Evolutionary conservation across 768 basidiomycete species (phyloP).

Genomic region (Agaricus bisporus): DNA sequence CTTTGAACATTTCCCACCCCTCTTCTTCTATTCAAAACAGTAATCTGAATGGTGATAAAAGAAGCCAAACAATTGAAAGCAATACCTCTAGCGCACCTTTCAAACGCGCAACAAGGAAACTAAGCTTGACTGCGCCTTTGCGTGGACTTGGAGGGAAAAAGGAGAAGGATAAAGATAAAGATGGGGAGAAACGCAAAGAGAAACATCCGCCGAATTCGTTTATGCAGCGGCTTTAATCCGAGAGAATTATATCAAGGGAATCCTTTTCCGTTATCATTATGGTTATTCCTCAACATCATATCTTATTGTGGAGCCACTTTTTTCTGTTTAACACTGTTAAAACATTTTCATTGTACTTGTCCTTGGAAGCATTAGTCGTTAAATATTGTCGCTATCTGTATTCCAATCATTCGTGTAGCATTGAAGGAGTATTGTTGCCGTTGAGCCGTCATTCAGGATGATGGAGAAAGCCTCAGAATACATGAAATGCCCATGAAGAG

Average conservation of each 20-base stretch:
- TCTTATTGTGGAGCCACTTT: not conserved
- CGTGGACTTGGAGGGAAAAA: slow-evolving; percentile 46
- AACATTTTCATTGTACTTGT: not conserved
- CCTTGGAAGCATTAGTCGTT: slow-evolving; percentile 2
- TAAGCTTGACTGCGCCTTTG: slow-evolving; percentile 61
- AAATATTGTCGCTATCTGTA: not conserved
- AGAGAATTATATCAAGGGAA: not conserved
- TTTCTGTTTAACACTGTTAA: not conserved
- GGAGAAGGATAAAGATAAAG: slow-evolving; percentile 48
- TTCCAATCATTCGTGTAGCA: not conserved
- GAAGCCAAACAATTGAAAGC: slow-evolving; percentile 5
- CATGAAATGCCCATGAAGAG: not conserved
- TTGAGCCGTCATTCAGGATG: not conserved
- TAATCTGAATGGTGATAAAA: slow-evolving; percentile 17
- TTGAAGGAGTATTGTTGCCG: not conserved
- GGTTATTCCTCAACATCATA: not conserved
- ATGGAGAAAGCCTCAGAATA: no score
- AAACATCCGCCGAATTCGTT: slow-evolving; percentile 16
- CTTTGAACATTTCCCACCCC: slow-evolving; percentile 11
- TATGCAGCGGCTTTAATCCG: slow-evolving; percentile 8
- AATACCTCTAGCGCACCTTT: slow-evolving; percentile 13
- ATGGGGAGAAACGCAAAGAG: slow-evolving; percentile 24
- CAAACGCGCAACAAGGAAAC: slow-evolving; percentile 51
- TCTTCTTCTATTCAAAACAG: slow-evolving; percentile 16
- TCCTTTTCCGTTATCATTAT: slow-evolving; percentile 7